A percentile compares a stretch with the other conserved stretches of the same genome.
Evolutionary conservation across 768 basidiomycete species (phyloP).

Genomic region (Floccularia luteovirens): DNA sequence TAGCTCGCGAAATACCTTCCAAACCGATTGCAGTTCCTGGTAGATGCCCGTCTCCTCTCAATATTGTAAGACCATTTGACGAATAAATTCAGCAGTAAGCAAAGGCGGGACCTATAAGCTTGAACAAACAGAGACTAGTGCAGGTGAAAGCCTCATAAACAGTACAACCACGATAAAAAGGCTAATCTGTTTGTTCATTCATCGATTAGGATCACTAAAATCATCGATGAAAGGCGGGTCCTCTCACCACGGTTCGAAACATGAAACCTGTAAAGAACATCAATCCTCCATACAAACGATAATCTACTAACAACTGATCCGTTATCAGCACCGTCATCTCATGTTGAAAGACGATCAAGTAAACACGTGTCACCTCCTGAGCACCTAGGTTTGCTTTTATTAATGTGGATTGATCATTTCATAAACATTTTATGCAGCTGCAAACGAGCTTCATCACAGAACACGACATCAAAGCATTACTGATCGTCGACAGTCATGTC

Average conservation of each 20-base stretch:
- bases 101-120: conserved; percentile 7
- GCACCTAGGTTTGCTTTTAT: conserved; percentile 1
- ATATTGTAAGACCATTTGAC: not conserved
- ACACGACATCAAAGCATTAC: conserved; percentile 10
- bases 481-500: not conserved
- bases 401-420: not conserved
- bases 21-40: too few relatives aligned
- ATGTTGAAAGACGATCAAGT: conserved; percentile 1
- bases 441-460: conserved; percentile 8
- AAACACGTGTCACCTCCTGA: conserved; percentile 1
- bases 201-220: conserved; percentile 6
- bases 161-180: not conserved
- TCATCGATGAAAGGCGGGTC: conserved; percentile 10
- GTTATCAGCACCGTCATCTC: not conserved
- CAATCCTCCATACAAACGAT: conserved; percentile 6
- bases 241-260: conserved; percentile 8
- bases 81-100: conserved; percentile 5
- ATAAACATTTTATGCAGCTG: not conserved
- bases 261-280: too few relatives aligned
- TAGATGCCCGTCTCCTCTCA: not conserved
- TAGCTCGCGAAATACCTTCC: too few relatives aligned
- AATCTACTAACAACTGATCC: not conserved
- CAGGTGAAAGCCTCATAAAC: conserved; percentile 5
- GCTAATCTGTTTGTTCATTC: not conserved
- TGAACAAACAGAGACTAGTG: conserved; percentile 5